Evolutionary conservation across 2,329 filamentous ascomycete genomes (phyloP).

Genomic region (Trichoderma gracile): DNA sequence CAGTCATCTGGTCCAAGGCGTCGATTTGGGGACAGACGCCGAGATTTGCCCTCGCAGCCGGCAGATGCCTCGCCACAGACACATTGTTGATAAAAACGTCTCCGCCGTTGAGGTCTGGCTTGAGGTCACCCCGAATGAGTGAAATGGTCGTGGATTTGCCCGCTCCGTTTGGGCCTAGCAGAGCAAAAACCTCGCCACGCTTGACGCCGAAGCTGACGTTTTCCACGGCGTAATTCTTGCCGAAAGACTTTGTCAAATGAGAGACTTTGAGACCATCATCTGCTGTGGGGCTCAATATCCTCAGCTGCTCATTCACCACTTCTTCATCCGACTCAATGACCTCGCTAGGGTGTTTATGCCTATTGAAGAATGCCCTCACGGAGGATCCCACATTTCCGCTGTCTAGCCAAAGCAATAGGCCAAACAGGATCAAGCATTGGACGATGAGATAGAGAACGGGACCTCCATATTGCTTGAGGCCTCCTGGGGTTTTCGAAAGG

Average conservation of each 20-base stretch:
- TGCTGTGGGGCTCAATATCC: conserved; percentile 51
- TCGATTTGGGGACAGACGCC: conserved; percentile 92
- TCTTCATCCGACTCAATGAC: conserved; percentile 53
- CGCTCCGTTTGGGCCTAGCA: conserved; percentile 87
- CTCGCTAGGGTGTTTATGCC: conserved; percentile 32
- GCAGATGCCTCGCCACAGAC: conserved; percentile 71
- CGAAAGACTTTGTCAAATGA: conserved; percentile 79
- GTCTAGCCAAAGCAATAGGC: conserved; percentile 76
- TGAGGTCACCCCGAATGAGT: conserved; percentile 83
- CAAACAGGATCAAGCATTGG: conserved; percentile 71
- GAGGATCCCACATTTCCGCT: conserved; percentile 66
- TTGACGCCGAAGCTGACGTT: conserved; percentile 82
- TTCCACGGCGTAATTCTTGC: conserved; percentile 76
- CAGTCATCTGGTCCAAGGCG: conserved; percentile 89
- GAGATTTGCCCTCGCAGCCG: conserved; percentile 71
- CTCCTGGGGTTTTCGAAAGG: conserved; percentile 68
- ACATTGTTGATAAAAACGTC: conserved; percentile 79
- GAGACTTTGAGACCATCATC: conserved; percentile 74
- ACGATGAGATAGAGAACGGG: conserved; percentile 80
- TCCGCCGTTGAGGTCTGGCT: conserved; percentile 68
- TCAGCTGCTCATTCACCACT: conserved; percentile 62
- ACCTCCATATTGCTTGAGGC: conserved; percentile 74
- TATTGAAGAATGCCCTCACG: conserved; percentile 45
- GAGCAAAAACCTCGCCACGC: conserved; percentile 80
- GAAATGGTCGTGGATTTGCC: conserved; percentile 90